Conservation (phyloP, 495 filamentous ascomycete species). For the Aspergillus conjunctus region DNA sequence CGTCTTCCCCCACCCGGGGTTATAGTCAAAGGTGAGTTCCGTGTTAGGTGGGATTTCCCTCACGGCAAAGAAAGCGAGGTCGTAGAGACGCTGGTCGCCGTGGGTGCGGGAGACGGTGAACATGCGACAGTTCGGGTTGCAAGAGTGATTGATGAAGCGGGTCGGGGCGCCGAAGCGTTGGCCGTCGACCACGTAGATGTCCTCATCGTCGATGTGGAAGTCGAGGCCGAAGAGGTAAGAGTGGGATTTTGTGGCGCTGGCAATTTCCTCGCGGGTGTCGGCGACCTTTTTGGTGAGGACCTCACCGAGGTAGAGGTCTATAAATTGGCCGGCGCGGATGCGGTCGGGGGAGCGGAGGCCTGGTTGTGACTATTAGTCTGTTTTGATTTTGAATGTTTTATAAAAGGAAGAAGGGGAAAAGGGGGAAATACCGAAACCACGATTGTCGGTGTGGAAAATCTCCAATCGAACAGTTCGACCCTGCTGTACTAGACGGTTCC, state of each 20-base stretch:
- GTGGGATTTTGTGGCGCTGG: conserved; percentile 37
- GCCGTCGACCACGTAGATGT: conserved; percentile 60
- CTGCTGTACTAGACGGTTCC: conserved; percentile 77
- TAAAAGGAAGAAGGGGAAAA: background rate
- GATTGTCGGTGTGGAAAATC: conserved; percentile 75
- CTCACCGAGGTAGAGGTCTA: conserved; percentile 88
- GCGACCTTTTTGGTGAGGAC: conserved; percentile 75
- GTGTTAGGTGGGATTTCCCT: conserved; percentile 65
- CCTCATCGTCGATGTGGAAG: conserved; percentile 61
- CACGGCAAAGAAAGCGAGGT: conserved; percentile 83
- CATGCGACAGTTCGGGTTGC: conserved; percentile 74
- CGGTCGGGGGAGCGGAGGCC: conserved; percentile 69
- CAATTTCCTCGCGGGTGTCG: conserved; percentile 59
- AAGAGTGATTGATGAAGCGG: conserved; percentile 69
- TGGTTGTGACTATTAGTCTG: conserved; percentile 28
- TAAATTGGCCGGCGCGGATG: conserved; percentile 77
- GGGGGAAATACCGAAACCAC: conserved; percentile 75
- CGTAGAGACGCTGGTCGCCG: conserved; percentile 73
- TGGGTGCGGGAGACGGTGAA: conserved; percentile 81
- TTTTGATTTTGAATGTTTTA: background rate
- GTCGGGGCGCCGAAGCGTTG: conserved; percentile 58
- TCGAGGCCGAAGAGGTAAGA: conserved; percentile 87
- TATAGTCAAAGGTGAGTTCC: conserved; percentile 90
- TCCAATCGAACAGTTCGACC: conserved; percentile 74
- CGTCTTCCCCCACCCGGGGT: conserved; percentile 55